Percentiles rank a stretch among this genome's conserved stretches.
Evolutionary conservation across 306 rosid genomes (phyloP).

Genomic region (barrel medic (Medicago truncatula)): DNA sequence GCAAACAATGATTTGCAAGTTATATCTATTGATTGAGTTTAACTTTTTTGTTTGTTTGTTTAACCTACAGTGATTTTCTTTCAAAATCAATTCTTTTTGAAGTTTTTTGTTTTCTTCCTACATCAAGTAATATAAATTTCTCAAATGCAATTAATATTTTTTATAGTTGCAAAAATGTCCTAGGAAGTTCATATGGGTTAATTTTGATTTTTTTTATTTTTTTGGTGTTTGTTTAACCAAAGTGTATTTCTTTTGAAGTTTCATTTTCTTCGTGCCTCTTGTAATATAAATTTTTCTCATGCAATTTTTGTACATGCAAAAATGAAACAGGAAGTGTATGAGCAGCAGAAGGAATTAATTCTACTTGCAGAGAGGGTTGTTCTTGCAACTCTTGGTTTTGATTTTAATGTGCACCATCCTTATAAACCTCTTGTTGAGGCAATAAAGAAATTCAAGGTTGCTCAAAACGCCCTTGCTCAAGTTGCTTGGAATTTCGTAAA

Average conservation of each 20-base stretch:
- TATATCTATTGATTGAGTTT: slow-evolving; percentile 17
- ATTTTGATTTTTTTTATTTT: neutral
- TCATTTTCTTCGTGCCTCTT: neutral
- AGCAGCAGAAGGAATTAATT: slow-evolving; percentile 90
- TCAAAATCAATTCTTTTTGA: neutral
- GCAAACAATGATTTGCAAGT: neutral
- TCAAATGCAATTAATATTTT: slow-evolving; percentile 9
- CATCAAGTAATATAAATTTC: slow-evolving; percentile 3
- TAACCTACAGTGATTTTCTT: slow-evolving; percentile 12
- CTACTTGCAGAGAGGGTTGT: slow-evolving; percentile 94
- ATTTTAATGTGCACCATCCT: slow-evolving; percentile 92
- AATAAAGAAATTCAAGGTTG: slow-evolving; percentile 96
- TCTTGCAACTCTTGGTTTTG: slow-evolving; percentile 96
- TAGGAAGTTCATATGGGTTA: slow-evolving; percentile 70
- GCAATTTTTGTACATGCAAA: slow-evolving; percentile 20
- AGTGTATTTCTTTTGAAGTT: slow-evolving; percentile 2
- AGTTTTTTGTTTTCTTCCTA: neutral
- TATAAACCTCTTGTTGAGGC: slow-evolving; percentile 99
- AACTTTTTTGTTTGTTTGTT: neutral
- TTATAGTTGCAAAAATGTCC: slow-evolving; percentile 39
- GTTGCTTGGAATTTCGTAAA: slow-evolving; percentile 99
- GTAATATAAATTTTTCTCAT: slow-evolving; percentile 28
- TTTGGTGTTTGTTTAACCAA: neutral
- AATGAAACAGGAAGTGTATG: slow-evolving; percentile 87
- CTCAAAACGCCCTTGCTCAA: slow-evolving; percentile 98